Evolutionary conservation across 1,139 yeast genomes (phyloP).

Genomic region (Candida freyschussii): DNA sequence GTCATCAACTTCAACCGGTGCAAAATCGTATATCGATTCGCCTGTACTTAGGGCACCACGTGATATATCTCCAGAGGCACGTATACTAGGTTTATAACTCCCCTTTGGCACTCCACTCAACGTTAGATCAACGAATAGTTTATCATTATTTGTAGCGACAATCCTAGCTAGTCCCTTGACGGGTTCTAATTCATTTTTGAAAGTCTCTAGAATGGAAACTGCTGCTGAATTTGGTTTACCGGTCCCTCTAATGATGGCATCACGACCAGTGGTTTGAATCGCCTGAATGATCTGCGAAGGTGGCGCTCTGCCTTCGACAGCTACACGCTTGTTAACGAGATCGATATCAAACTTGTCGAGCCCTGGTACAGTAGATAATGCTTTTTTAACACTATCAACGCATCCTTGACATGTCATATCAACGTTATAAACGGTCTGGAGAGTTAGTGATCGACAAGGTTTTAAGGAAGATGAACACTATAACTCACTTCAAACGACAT

Average conservation of each 20-base stretch:
- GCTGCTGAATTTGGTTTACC: conserved; percentile 88
- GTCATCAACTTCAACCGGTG: conserved; percentile 41
- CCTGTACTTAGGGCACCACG: conserved; percentile 74
- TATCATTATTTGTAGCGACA: conserved; percentile 53
- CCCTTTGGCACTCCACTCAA: conserved; percentile 64
- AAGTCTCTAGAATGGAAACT: conserved; percentile 81
- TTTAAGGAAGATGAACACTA: too few species aligned
- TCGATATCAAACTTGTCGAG: conserved; percentile 48
- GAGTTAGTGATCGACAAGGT: too few species aligned
- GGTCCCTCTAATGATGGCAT: conserved; percentile 88
- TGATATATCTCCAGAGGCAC: conserved; percentile 71
- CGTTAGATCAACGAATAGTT: conserved; percentile 69
- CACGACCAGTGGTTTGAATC: conserved; percentile 70
- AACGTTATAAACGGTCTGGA: conserved; percentile 68
- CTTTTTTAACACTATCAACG: conserved; percentile 52
- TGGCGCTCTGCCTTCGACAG: conserved; percentile 59
- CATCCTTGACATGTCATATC: conserved; percentile 73
- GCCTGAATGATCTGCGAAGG: conserved; percentile 66
- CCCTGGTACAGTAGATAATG: conserved; percentile 45
- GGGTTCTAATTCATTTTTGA: conserved; percentile 48
- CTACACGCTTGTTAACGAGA: conserved; percentile 51
- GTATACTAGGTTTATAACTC: conserved; percentile 61
- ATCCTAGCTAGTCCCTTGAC: conserved; percentile 87
- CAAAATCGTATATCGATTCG: conserved; percentile 39
- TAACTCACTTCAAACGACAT: conserved; percentile 17